Conservation (phyloP, 495 filamentous ascomycete species). For the Chaetomidium leptoderma region DNA sequence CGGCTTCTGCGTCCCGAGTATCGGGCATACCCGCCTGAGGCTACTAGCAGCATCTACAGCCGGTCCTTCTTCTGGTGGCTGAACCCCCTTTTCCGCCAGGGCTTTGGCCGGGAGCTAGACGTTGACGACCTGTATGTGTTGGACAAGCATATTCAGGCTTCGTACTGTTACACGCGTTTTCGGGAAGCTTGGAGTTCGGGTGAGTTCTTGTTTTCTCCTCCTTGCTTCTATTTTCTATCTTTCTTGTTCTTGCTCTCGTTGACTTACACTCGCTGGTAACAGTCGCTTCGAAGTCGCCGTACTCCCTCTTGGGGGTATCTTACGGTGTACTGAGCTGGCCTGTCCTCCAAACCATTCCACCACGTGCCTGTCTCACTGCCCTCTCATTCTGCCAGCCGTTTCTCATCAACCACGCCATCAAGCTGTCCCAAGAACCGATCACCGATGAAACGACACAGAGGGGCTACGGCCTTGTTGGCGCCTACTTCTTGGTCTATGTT, state of each 20-base stretch:
- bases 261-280: background rate
- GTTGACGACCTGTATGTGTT: constrained; percentile 36
- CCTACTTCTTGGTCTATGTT: constrained; percentile 56
- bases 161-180: constrained; percentile 35
- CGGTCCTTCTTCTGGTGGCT: constrained; percentile 42
- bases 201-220: constrained; percentile 14
- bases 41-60: constrained; percentile 32
- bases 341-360: constrained; percentile 47
- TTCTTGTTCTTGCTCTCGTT: background rate
- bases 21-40: constrained; percentile 30
- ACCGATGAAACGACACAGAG: constrained; percentile 35
- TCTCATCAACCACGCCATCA: constrained; percentile 53
- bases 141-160: constrained; percentile 48
- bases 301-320: constrained; percentile 38
- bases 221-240: background rate
- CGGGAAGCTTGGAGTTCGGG: constrained; percentile 31
- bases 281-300: constrained; percentile 32
- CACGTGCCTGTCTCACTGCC: constrained; percentile 51
- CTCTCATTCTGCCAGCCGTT: constrained; percentile 64
- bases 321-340: constrained; percentile 48
- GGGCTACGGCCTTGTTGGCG: constrained; percentile 62
- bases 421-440: constrained; percentile 33
- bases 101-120: constrained; percentile 30
- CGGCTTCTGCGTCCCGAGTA: constrained; percentile 44
- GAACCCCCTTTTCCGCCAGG: constrained; percentile 34